Evolutionary conservation across 2,329 filamentous ascomycete species (phyloP), one percentile per base, ranked within the genome.

Genomic region (Plectosphaerella sp.): DNA sequence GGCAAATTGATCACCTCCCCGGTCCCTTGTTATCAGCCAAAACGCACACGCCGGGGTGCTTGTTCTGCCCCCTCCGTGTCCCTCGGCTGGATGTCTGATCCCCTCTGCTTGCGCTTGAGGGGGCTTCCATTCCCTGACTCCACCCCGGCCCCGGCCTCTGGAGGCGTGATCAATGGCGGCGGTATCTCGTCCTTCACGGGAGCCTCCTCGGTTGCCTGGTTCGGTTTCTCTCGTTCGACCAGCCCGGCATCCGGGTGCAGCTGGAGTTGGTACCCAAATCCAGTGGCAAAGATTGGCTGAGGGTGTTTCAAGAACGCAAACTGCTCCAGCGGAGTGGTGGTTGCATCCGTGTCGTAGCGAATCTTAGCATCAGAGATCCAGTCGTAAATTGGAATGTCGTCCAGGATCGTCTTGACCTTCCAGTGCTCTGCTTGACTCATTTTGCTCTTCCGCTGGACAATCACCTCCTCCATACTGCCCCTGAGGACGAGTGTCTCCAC

Each of bases 401-500:
- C 82, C 5, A 85, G 62, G n/a, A 85, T 75, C 5, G 72, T 74
- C 59, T 79, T 83, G 56, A 77, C 75, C 50, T 72, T 73, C 46
- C 74, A 72, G 55, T 84, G 80, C 59, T 86, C 82, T 2, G 78
- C 78, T 52, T 83, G 83, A 1, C 87, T 89, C 89, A 96, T 93
- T 35, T 84, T 77, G 58, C 83, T 79, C 45, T 88, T 79, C 5
- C 89, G 81, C 53, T 86, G 77, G 5, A 95, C 74, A 61, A 97
- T 93, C 15, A 87, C 82, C 65, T 97, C 90, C 62, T 97, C 93
- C 10, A 97, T 82, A 10, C 89, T 95, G 52, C 83, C 84, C 50
- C 80, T 81, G 6, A 97, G 72, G 1, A 97, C 87, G 2, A 97
- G 72, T 0, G 91, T 97, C 70, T 97, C 91, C 0, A 96, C 92